phyloP scores from a whole-genome alignment of 2,329 filamentous ascomycete species.

The Colletotrichum agaves region DNA sequence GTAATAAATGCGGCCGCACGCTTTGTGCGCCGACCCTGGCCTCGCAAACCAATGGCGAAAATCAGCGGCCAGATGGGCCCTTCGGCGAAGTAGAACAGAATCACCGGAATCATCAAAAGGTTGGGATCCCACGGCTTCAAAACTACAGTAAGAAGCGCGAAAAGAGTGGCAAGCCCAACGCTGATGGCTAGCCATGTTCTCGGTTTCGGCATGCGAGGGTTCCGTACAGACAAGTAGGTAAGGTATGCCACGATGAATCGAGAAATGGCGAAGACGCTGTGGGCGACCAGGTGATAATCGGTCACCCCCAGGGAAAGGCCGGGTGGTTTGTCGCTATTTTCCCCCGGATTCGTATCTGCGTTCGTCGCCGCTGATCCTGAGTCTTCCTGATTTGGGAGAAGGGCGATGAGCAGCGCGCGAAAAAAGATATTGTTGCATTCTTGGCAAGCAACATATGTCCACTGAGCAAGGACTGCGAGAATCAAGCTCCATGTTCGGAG shows the following conservation, averaged over 20 bases:
- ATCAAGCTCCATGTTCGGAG: constrained; percentile 69
- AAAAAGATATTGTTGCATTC: constrained; percentile 73
- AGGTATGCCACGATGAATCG: constrained; percentile 75
- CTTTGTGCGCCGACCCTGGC: constrained; percentile 84
- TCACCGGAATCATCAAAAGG: constrained; percentile 67
- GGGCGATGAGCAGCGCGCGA: constrained; percentile 58
- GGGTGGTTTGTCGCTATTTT: constrained; percentile 48
- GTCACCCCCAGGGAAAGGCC: constrained; percentile 65
- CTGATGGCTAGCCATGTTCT: constrained; percentile 75
- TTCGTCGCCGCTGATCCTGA: constrained; percentile 41
- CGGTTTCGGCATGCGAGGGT: constrained; percentile 68
- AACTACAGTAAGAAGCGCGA: constrained; percentile 59
- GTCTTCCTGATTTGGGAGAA: constrained; percentile 45
- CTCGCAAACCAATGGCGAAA: constrained; percentile 81
- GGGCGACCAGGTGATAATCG: constrained; percentile 77
- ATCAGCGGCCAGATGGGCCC: constrained; percentile 86
- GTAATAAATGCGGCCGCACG: constrained; percentile 81
- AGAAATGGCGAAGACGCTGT: constrained; percentile 77
- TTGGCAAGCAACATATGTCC: constrained; percentile 82
- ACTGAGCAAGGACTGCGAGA: constrained; percentile 80
- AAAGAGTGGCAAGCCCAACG: constrained; percentile 69
- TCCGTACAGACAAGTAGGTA: constrained; percentile 65
- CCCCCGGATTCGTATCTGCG: constrained; percentile 57
- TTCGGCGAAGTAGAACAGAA: constrained; percentile 82
- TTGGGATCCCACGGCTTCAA: constrained; percentile 58